Evolutionary conservation across 2,329 filamentous ascomycete species (phyloP), one percentile per base, ranked within the genome.

Genomic region (Cladosporium velox): DNA sequence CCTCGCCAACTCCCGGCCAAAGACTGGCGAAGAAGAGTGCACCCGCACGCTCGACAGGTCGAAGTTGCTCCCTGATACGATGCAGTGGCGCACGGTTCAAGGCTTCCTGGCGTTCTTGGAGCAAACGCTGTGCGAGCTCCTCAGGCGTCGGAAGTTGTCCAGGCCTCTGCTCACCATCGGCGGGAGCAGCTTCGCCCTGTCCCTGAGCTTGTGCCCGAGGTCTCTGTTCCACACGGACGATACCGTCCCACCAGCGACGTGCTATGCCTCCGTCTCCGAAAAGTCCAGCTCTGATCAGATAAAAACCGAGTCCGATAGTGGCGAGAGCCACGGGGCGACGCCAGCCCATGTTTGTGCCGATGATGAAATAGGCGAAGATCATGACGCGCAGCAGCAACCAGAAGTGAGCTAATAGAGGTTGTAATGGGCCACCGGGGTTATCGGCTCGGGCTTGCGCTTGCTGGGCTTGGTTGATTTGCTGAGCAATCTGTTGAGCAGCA

Each of bases 1-100:
- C 79, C 73, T 89, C 87, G 0, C 87, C 87, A 30, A 89, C 80
- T 0, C 87, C 87, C 0, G 87, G 87, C 73, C 87, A 84, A 59
- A 89, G 72, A 74, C 85, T 88, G 0, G 86, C 87, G 38, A 89
- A 73, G 67, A 89, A 87, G n/a, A 89, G 77, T n/a, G 85, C 85
- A 49, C 86, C 72, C 1, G 84, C 84, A 44, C 87, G 80, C 73
- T 89, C 87, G 0, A 81, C 74, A 1, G 81, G 79, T 52, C 84
- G 76, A 21, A 86, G 55, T 14, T 71, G 70, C 66, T 77, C 73
- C 63, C 77, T 66, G 35, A 72, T n/a, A 65, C 73, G 71, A 14
- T 70, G 70, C 7, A 66, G 64, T 18, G 65, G 55, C 2, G 67
- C 65, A 4, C 72, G 64, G 2, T 65, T 34, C 21, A 65, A 47